Evolutionary conservation across 2,329 filamentous ascomycete genomes (phyloP).

Genomic region (Penicillium sp.): DNA sequence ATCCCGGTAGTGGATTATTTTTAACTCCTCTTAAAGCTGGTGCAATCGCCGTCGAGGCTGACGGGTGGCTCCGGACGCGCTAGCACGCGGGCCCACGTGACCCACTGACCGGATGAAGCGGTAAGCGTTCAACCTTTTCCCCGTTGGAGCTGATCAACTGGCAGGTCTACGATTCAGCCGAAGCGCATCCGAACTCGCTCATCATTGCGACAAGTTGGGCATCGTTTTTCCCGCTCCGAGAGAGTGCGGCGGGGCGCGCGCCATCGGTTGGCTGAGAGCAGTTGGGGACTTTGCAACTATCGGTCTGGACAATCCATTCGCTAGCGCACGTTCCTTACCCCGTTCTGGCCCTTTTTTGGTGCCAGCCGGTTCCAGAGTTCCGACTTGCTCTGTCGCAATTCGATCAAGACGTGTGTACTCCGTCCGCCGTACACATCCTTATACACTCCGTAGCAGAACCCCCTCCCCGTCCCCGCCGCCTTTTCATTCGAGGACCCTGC

Average conservation of each 20-base stretch:
- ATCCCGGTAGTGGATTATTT: background rate
- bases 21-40: background rate
- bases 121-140: slow-evolving; percentile 21
- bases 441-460: background rate
- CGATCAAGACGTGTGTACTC: background rate
- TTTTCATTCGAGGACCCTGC: slow-evolving; percentile 14
- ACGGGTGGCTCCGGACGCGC: slow-evolving; percentile 23
- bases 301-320: slow-evolving; percentile 20
- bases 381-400: slow-evolving; percentile 1
- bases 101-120: slow-evolving; percentile 28
- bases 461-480: slow-evolving; percentile 4
- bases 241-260: background rate
- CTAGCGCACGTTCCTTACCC: slow-evolving; percentile 5
- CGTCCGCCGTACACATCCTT: background rate
- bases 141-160: background rate
- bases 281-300: background rate
- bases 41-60: slow-evolving; percentile 18
- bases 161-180: slow-evolving; percentile 25
- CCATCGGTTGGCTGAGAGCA: background rate
- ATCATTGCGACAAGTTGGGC: slow-evolving; percentile 24
- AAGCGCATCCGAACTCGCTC: slow-evolving; percentile 27
- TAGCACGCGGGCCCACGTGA: slow-evolving; percentile 31
- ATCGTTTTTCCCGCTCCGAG: slow-evolving; percentile 17
- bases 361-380: background rate
- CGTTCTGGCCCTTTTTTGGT: slow-evolving; percentile 9